These are phyloP conservation scores for Saccharomycopsis fibuligera DNA, from an alignment of 805 yeast genomes.

Conservation along the genomic window DNA sequence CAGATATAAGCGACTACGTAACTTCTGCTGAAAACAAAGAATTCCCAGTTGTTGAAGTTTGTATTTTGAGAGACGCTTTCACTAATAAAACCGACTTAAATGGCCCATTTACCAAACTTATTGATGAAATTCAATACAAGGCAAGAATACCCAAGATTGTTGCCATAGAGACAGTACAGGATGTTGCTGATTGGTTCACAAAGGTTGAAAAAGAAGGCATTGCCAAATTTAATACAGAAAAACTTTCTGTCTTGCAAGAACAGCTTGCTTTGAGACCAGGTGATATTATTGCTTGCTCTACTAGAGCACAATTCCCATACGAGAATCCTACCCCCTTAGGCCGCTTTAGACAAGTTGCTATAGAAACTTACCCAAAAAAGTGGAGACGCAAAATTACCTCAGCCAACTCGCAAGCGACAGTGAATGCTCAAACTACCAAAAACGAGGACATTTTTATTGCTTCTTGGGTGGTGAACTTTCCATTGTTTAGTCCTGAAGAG, in stretches of 20 bases:
- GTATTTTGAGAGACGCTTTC: constrained; percentile 52
- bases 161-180: constrained; percentile 40
- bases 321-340: constrained; percentile 97
- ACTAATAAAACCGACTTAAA: constrained; percentile 24
- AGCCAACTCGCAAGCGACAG: constrained; percentile 8
- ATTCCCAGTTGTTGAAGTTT: constrained; percentile 70
- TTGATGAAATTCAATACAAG: constrained; percentile 42
- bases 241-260: constrained; percentile 26
- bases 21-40: constrained; percentile 32
- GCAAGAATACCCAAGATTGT: constrained; percentile 53
- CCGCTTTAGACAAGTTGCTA: constrained; percentile 68
- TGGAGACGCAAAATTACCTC: constrained; percentile 38
- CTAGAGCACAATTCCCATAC: constrained; percentile 61
- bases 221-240: constrained; percentile 31
- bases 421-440: constrained; percentile 20
- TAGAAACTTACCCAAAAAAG: constrained; percentile 43
- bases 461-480: constrained; percentile 88
- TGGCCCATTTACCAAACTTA: constrained; percentile 29
- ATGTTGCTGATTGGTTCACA: constrained; percentile 38
- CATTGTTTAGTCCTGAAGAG: constrained; percentile 78
- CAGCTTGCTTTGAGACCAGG: constrained; percentile 48
- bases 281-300: constrained; percentile 72
- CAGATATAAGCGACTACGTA: constrained; percentile 36
- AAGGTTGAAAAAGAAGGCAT: constrained; percentile 24
- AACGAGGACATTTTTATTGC: constrained; percentile 43